Percentiles rank a stretch among this genome's conserved stretches.
Evolutionary conservation across 257 asterid species (phyloP).

Genomic region (Linderniella brevidens): DNA sequence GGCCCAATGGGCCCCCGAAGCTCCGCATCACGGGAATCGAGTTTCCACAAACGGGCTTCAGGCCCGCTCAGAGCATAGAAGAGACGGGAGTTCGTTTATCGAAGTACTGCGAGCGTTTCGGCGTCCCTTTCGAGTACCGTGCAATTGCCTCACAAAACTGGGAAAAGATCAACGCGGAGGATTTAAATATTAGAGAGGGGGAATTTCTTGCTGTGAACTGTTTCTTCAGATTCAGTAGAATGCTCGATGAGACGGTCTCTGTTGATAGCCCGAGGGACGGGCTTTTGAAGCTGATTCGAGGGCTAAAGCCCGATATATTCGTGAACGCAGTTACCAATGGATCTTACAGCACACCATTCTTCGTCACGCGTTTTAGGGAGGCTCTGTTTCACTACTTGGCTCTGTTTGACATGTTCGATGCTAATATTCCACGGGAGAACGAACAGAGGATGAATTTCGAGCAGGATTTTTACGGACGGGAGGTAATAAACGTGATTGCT

Average conservation of each 20-base stretch:
- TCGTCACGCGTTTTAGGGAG: slow-evolving; percentile 79
- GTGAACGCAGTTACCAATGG: slow-evolving; percentile 44
- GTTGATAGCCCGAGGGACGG: slow-evolving; percentile 64
- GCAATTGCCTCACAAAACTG: slow-evolving; percentile 59
- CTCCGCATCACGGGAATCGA: slow-evolving; percentile 78
- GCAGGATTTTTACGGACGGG: slow-evolving; percentile 63
- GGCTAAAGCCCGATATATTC: slow-evolving; percentile 55
- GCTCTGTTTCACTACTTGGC: slow-evolving; percentile 74
- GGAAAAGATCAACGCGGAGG: slow-evolving; percentile 60
- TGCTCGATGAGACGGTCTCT: slow-evolving; percentile 63
- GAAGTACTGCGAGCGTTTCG: slow-evolving; percentile 62
- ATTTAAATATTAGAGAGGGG: slow-evolving; percentile 36
- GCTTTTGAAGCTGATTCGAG: slow-evolving; percentile 40
- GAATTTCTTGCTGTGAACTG: slow-evolving; percentile 72
- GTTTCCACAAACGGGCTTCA: slow-evolving; percentile 69
- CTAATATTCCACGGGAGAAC: slow-evolving; percentile 55
- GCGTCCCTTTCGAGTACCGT: slow-evolving; percentile 64
- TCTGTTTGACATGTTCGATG: slow-evolving; percentile 69
- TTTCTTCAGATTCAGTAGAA: slow-evolving; percentile 34
- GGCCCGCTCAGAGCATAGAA: slow-evolving; percentile 60
- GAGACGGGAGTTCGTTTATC: slow-evolving; percentile 69
- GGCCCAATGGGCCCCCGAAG: slow-evolving; percentile 49
- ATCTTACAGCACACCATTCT: slow-evolving; percentile 61
- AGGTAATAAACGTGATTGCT: slow-evolving; percentile 60
- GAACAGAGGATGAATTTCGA: slow-evolving; percentile 53